Percentiles rank a stretch among this genome's conserved stretches.
phyloP scores from a whole-genome alignment of 108 stramenopile genomes.

The Schizochytrium sp. region DNA sequence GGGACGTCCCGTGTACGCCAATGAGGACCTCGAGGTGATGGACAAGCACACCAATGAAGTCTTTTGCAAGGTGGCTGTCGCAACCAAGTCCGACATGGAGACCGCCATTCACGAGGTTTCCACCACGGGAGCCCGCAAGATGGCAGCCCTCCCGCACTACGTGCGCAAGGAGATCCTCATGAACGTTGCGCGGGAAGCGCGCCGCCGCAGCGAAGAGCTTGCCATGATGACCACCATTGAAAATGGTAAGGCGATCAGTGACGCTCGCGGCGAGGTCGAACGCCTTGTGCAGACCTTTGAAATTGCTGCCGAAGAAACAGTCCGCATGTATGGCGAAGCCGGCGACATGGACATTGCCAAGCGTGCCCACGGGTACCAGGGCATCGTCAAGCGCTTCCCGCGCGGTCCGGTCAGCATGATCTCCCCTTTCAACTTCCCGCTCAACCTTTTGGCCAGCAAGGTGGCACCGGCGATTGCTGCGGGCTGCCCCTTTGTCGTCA shows the following conservation, averaged over 20 bases:
- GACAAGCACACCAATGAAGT: conserved; percentile 26
- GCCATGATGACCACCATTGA: conserved; percentile 23
- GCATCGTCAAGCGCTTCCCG: conserved; percentile 23
- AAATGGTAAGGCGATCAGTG: conserved; percentile 23
- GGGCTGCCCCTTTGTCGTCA: conserved; percentile 32
- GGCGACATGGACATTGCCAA: conserved; percentile 7
- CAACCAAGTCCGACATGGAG: conserved; percentile 18
- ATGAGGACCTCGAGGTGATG: conserved; percentile 14
- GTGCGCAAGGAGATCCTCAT: conserved; percentile 23
- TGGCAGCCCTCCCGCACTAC: conserved; percentile 22
- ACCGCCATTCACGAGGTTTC: conserved; percentile 16
- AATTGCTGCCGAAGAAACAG: conserved; percentile 29
- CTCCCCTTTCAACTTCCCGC: conserved; percentile 27
- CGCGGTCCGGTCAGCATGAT: conserved; percentile 22
- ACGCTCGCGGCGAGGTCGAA: conserved; percentile 21
- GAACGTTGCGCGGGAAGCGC: conserved; percentile 23
- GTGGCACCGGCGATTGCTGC: conserved; percentile 38
- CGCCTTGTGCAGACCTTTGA: conserved; percentile 27
- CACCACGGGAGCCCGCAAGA: conserved; percentile 10
- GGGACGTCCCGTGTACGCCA: conserved; percentile 3
- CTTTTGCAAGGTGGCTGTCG: conserved; percentile 25
- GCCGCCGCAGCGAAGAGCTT: conserved; percentile 21
- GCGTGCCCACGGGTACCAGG: not conserved
- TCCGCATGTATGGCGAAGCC: conserved; percentile 27
- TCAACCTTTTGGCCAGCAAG: conserved; percentile 31